Evolutionary conservation across 371 early-diverging fungal genomes (phyloP).

Genomic region (Saksenaea vasiformis): DNA sequence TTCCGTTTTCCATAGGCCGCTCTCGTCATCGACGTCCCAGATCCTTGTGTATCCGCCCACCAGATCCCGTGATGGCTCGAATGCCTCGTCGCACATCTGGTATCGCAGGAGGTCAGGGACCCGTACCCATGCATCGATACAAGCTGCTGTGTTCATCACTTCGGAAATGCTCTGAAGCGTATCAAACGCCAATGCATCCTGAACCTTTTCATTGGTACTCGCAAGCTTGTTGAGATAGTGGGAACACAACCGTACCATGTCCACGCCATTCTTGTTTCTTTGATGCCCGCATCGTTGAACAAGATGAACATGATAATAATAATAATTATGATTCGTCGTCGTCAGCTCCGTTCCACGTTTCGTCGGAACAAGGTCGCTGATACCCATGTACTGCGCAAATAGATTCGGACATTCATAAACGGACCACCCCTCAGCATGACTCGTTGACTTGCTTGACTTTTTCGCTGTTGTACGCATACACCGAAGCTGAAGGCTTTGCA

Average conservation of each 20-base stretch:
- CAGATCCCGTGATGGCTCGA: not conserved
- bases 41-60: slow-evolving; percentile 4
- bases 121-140: slow-evolving; percentile 1
- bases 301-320: too few relatives aligned
- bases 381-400: slow-evolving; percentile 12
- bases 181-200: not conserved
- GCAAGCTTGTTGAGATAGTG: not conserved
- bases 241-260: not conserved
- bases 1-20: not conserved
- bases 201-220: not conserved
- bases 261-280: not conserved
- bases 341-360: not conserved
- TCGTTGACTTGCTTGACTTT: not conserved
- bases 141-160: not conserved
- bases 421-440: not conserved
- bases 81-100: not conserved
- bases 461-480: slow-evolving; percentile 5
- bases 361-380: slow-evolving; percentile 1
- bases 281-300: not conserved
- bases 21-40: not conserved
- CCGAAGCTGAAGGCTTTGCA: slow-evolving; percentile 39
- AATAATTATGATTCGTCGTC: too few relatives aligned
- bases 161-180: not conserved
- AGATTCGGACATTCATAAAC: not conserved
- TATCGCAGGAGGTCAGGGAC: not conserved